A percentile compares a stretch with the other conserved stretches of the same genome.
These are phyloP conservation scores for Fusarium azukiicola DNA, from an alignment of 2,329 filamentous ascomycete genomes.

Conservation along the genomic window DNA sequence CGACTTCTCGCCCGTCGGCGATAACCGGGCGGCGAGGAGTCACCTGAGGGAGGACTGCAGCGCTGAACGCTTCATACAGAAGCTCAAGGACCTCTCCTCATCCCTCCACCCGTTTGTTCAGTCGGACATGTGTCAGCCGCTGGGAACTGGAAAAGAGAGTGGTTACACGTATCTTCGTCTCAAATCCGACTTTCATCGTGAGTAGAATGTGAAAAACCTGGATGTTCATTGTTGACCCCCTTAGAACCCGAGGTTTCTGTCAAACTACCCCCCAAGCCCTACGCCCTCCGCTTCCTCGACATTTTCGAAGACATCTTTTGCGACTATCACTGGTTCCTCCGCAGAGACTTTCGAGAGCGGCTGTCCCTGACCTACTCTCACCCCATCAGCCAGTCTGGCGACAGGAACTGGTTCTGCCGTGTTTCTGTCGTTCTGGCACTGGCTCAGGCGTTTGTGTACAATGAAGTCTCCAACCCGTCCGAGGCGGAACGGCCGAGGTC, in stretches of 20 bases:
- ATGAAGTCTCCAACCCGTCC: not conserved
- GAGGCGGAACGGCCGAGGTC: not conserved
- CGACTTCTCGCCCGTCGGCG: conserved; percentile 8
- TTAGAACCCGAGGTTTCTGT: conserved; percentile 29
- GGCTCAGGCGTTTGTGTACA: conserved; percentile 27
- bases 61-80: conserved; percentile 36
- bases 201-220: not conserved
- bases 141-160: conserved; percentile 21
- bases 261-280: conserved; percentile 31
- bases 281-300: conserved; percentile 28
- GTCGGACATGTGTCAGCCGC: conserved; percentile 14
- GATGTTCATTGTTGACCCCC: not conserved
- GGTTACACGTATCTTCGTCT: conserved; percentile 33
- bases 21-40: conserved; percentile 19
- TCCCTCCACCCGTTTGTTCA: conserved; percentile 25
- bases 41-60: conserved; percentile 23
- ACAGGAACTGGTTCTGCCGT: conserved; percentile 34
- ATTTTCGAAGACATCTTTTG: conserved; percentile 39
- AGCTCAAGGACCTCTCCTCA: conserved; percentile 34
- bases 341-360: conserved; percentile 28
- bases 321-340: conserved; percentile 37
- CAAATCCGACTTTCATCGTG: conserved; percentile 30
- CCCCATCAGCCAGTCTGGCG: conserved; percentile 20
- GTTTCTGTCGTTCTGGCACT: conserved; percentile 32
- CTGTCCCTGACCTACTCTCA: conserved; percentile 19